Conservation (phyloP, 129 eudicot genomes). For the Glebionis coronaria region DNA sequence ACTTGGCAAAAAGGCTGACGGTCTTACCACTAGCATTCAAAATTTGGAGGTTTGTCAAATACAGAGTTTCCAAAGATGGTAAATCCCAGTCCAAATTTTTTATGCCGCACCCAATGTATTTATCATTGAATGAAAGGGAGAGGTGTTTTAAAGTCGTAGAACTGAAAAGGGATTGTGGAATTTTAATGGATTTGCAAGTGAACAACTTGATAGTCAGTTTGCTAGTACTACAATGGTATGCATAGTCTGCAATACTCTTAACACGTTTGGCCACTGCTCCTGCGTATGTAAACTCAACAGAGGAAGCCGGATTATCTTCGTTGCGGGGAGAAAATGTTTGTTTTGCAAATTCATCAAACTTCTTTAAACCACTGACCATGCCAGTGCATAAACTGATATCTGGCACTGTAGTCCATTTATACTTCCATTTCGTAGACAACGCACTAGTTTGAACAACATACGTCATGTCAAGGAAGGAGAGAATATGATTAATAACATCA, state of each 20-base stretch:
- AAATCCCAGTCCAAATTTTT: neutral
- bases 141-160: neutral
- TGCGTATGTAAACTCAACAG: neutral
- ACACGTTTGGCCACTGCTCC: neutral
- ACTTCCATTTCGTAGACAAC: neutral
- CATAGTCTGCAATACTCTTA: neutral
- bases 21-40: neutral
- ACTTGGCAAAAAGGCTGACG: neutral
- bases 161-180: neutral
- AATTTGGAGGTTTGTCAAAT: neutral
- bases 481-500: neutral
- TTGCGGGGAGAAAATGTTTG: neutral
- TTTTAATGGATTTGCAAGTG: neutral
- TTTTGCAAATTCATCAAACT: neutral
- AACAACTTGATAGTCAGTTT: neutral
- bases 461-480: neutral
- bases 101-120: neutral
- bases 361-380: neutral
- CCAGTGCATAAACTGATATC: neutral
- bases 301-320: neutral
- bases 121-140: neutral
- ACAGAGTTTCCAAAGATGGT: neutral
- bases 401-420: neutral
- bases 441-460: slow-evolving; percentile 20
- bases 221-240: too few relatives aligned